Percentiles rank a stretch among this genome's conserved stretches.
These are phyloP conservation scores for Salix suchowensis DNA, from an alignment of 345 rosid genomes.

Conservation along the genomic window DNA sequence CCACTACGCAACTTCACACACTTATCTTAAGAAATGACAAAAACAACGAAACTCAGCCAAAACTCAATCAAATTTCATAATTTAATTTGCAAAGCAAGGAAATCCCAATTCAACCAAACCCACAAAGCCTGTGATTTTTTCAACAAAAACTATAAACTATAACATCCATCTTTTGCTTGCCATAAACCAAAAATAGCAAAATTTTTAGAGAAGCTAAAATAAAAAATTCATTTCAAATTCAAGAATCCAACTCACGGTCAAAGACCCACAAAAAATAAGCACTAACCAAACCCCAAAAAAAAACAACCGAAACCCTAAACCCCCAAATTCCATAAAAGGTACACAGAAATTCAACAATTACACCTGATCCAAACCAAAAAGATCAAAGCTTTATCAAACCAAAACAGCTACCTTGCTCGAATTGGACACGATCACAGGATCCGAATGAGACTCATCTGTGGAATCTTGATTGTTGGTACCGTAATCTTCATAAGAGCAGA, in stretches of 20 bases:
- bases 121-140: not conserved
- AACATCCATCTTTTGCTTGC: not conserved
- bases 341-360: not conserved
- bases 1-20: not conserved
- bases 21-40: not conserved
- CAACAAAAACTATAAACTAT: not conserved
- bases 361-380: not conserved
- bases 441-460: conserved; percentile 60
- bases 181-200: not conserved
- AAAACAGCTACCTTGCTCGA: conserved; percentile 35
- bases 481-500: conserved; percentile 90
- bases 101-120: conserved; percentile 1
- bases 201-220: not conserved
- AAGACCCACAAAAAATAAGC: not conserved
- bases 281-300: not conserved
- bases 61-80: not conserved
- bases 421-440: conserved; percentile 43
- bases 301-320: not conserved
- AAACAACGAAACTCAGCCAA: not conserved
- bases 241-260: not conserved
- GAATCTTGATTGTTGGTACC: conserved; percentile 62
- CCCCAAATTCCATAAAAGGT: not conserved
- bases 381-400: not conserved
- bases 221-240: not conserved
- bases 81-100: not conserved